Conservation (phyloP, 805 yeast species). For the Tetrapisispora phaffii region DNA sequence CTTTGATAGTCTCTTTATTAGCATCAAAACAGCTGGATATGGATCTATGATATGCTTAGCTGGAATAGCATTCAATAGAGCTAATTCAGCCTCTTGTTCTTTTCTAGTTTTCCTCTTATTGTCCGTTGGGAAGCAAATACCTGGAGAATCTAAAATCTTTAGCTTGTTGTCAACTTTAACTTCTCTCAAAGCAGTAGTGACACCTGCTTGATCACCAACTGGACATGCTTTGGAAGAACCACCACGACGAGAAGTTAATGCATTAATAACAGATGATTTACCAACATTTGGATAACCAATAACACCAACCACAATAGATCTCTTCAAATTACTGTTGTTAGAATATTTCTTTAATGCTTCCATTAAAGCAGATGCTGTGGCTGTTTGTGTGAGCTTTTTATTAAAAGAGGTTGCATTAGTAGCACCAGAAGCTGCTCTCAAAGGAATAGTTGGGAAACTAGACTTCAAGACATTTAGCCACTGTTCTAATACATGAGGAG, state of each 20-base stretch:
- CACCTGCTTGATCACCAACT: constrained; percentile 97
- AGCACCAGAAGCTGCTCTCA: constrained; percentile 71
- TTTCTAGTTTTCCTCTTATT: too few species aligned
- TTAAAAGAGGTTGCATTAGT: constrained; percentile 59
- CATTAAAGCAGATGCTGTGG: constrained; percentile 64
- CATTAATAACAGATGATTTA: constrained; percentile 87
- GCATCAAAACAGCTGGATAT: constrained; percentile 62
- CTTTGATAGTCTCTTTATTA: constrained; percentile 67
- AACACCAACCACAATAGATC: constrained; percentile 88
- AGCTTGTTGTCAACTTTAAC: too few species aligned
- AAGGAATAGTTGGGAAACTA: constrained; percentile 85
- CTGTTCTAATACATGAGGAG: constrained; percentile 68
- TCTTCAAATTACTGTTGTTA: constrained; percentile 68
- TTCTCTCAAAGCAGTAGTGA: too few species aligned
- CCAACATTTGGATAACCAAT: too few species aligned
- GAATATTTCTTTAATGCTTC: constrained; percentile 82
- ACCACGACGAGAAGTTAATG: constrained; percentile 68
- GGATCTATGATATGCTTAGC: constrained; percentile 82
- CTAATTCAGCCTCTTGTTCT: constrained; percentile 83
- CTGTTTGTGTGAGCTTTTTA: constrained; percentile 59
- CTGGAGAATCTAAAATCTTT: too few species aligned
- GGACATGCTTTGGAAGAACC: constrained; percentile 75
- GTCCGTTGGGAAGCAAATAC: too few species aligned
- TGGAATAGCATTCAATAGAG: constrained; percentile 80
- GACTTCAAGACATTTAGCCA: constrained; percentile 76